These are phyloP conservation scores for Pascua guehoae DNA, from an alignment of 1,284 basidiomycete genomes.

Conservation along the genomic window DNA sequence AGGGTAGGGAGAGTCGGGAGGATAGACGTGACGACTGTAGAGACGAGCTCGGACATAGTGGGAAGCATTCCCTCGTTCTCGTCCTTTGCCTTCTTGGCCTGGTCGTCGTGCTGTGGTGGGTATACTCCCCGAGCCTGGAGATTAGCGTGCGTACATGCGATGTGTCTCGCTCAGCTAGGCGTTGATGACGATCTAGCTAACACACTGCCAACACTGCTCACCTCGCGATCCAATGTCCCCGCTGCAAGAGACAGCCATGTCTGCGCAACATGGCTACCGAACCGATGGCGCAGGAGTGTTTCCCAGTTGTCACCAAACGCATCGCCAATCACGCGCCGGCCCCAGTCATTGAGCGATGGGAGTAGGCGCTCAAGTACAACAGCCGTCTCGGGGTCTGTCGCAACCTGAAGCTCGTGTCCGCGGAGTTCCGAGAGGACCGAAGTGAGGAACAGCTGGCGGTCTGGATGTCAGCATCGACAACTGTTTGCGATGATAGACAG, in stretches of 20 bases:
- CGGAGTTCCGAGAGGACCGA: conserved; percentile 79
- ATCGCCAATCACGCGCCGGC: conserved; percentile 79
- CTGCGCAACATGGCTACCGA: conserved; percentile 89
- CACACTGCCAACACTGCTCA: conserved; percentile 40
- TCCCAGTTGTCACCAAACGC: conserved; percentile 78
- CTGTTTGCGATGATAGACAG: no score
- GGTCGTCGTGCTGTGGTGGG: conserved; percentile 55
- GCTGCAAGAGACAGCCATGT: conserved; percentile 70
- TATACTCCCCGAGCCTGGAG: conserved; percentile 61
- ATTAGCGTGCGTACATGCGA: no score
- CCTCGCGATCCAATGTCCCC: conserved; percentile 79
- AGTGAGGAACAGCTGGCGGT: conserved; percentile 73
- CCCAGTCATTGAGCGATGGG: conserved; percentile 91
- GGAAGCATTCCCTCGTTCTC: conserved; percentile 60
- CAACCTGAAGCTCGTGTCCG: conserved; percentile 78
- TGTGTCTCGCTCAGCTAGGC: conserved; percentile 1
- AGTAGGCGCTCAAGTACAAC: conserved; percentile 79
- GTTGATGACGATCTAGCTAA: not conserved
- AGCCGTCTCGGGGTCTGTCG: conserved; percentile 88
- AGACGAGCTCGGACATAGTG: conserved; percentile 57
- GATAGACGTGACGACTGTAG: conserved; percentile 13
- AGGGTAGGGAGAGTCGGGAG: conserved; percentile 61
- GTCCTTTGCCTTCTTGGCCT: conserved; percentile 24
- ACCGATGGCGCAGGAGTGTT: conserved; percentile 68
- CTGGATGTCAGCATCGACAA: conserved; percentile 49